Evolutionary conservation across 352 stramenopile species (phyloP), one percentile per base, ranked within the genome.

Genomic region (Pythium chondricola): DNA sequence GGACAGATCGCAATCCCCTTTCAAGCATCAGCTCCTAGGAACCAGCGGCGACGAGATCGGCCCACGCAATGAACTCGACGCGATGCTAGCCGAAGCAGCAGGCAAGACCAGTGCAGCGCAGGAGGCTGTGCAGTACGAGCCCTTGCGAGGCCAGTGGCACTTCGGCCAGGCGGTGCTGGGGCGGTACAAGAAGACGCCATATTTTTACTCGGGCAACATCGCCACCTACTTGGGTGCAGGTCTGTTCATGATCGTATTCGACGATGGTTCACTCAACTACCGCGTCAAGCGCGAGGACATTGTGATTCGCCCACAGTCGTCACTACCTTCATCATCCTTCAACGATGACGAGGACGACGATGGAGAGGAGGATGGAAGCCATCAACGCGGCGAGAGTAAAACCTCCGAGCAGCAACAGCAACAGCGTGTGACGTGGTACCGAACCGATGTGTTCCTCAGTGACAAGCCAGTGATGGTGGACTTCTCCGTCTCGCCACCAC

Each of bases 201-300:
- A 73, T 48, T 90, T 88, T 22, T 84, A 83, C 52, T 88, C 78
- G 4, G 78, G 75, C 25, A 86, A 86, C 45, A 83, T 90, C 38
- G 78, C 78, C 3, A 86, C 78, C 3, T 88, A 88, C 56, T 61
- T 90, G 0, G 75, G 75, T 1, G 60, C 52, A 2, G 74, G 71
- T 0, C 50, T 86, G 32, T 90, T 90, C 48, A 90, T 90, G 75
- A 46, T 90, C 13, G 70, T 90, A 17, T 88, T 86, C 51, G 78
- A 90, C 37, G 78, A 90, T 48, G 78, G 78, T 25, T 77, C 73
- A 22, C 52, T 88, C 1, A 74, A 84, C 48, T 90, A 90, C 57
- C 73, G 74, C 20, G 63, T 86, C 11, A 68, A 67, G 20, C 69
- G 75, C 0, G 78, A 88, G 26, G 75, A 90, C 26, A 80, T 90